These are phyloP conservation scores for Neotropicomus parvogracilis DNA, from an alignment of 1,284 basidiomycete genomes.

Conservation along the genomic window DNA sequence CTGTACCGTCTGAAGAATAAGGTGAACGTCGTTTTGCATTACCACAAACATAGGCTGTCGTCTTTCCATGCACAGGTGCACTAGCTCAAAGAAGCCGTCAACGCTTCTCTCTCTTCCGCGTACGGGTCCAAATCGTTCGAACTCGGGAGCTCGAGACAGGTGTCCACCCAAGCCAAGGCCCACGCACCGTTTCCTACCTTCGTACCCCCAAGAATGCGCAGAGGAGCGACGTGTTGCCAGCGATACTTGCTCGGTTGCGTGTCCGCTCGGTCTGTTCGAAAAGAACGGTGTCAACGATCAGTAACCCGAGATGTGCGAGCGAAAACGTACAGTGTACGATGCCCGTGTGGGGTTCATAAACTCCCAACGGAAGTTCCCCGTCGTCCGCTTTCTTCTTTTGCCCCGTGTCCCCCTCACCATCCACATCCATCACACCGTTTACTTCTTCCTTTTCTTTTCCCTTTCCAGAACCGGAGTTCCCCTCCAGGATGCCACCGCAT, in stretches of 20 bases:
- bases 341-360: conserved; percentile 73
- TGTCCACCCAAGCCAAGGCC: conserved; percentile 76
- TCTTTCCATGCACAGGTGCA: background rate
- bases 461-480: conserved; percentile 21
- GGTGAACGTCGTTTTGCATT: conserved; percentile 10
- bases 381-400: conserved; percentile 36
- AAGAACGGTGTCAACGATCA: conserved; percentile 3
- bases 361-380: conserved; percentile 48
- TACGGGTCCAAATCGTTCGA: conserved; percentile 22
- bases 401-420: conserved; percentile 24
- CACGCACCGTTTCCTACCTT: conserved; percentile 73
- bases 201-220: conserved; percentile 59
- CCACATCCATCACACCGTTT: conserved; percentile 24
- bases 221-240: conserved; percentile 54
- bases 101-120: conserved; percentile 18
- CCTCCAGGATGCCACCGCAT: conserved; percentile 40
- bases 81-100: conserved; percentile 19
- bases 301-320: background rate
- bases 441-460: conserved; percentile 27
- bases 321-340: conserved; percentile 58
- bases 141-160: conserved; percentile 53
- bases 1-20: too few relatives aligned
- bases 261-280: conserved; percentile 56
- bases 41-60: background rate
- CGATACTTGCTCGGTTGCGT: conserved; percentile 64